Evolutionary conservation across 345 rosid species (phyloP).

Genomic region (Brassica rapa): DNA sequence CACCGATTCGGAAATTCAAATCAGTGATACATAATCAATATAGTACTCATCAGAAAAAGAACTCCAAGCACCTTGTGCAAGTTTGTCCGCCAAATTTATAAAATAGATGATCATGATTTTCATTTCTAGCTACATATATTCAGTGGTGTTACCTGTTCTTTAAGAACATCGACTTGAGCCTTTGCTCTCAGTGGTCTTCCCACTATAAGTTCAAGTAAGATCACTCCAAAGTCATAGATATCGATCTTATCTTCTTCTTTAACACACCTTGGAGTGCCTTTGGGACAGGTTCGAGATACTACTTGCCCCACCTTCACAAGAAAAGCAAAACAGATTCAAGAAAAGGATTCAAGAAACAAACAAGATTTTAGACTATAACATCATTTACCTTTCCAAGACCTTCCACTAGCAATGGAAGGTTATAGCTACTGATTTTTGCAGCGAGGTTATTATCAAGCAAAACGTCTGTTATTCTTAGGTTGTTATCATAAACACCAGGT

Average conservation of each 20-base stretch:
- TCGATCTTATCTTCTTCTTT: slow-evolving; percentile 58
- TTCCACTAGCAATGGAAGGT: slow-evolving; percentile 77
- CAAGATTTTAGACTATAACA: background rate
- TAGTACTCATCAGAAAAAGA: no score
- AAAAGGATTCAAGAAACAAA: slow-evolving; percentile 18
- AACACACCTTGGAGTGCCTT: slow-evolving; percentile 56
- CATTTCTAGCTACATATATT: slow-evolving; percentile 13
- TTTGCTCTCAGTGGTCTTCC: slow-evolving; percentile 61
- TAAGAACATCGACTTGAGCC: slow-evolving; percentile 56
- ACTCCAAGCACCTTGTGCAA: no score
- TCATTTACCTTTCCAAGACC: slow-evolving; percentile 58
- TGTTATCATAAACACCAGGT: slow-evolving; percentile 78
- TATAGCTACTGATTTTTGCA: slow-evolving; percentile 83
- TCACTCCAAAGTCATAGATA: slow-evolving; percentile 76
- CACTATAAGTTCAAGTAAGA: slow-evolving; percentile 76
- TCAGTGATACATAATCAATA: background rate
- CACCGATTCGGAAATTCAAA: background rate
- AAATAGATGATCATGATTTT: background rate
- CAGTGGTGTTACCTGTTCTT: slow-evolving; percentile 53
- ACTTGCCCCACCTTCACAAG: slow-evolving; percentile 54
- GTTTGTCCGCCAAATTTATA: background rate
- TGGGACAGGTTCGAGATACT: slow-evolving; percentile 46
- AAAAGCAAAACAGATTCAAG: slow-evolving; percentile 9
- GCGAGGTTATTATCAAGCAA: slow-evolving; percentile 78
- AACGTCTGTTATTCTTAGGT: slow-evolving; percentile 80